Percentiles rank a stretch among this genome's conserved stretches.
Evolutionary conservation across 2,329 filamentous ascomycete genomes (phyloP).

Genomic region (Pseudogymnoascus sp.): DNA sequence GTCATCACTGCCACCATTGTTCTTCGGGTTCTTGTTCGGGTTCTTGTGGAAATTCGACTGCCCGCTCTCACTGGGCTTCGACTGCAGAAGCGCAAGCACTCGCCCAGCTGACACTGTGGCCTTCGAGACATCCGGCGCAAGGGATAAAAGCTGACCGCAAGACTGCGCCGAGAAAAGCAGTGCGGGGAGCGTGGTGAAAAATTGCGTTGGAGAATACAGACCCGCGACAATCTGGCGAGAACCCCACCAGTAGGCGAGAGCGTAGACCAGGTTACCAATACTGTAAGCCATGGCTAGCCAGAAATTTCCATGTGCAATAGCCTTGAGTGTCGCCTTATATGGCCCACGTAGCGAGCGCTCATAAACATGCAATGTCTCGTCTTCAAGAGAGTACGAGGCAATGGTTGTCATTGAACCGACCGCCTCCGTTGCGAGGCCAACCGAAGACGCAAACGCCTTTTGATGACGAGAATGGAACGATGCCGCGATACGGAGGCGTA

Average conservation of each 20-base stretch:
- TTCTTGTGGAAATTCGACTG: slow-evolving; percentile 9
- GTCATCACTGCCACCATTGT: slow-evolving; percentile 30
- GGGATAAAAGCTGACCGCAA: slow-evolving; percentile 67
- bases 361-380: slow-evolving; percentile 44
- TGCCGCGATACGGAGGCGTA: slow-evolving; percentile 58
- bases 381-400: slow-evolving; percentile 41
- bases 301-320: slow-evolving; percentile 47
- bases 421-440: slow-evolving; percentile 60
- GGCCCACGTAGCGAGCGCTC: slow-evolving; percentile 47
- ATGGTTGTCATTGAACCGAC: slow-evolving; percentile 62
- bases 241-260: slow-evolving; percentile 76
- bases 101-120: slow-evolving; percentile 55
- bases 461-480: slow-evolving; percentile 58
- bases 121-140: slow-evolving; percentile 67
- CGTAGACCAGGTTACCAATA: slow-evolving; percentile 61
- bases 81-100: slow-evolving; percentile 46
- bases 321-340: slow-evolving; percentile 46
- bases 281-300: slow-evolving; percentile 50
- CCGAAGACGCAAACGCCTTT: slow-evolving; percentile 56
- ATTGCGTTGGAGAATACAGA: slow-evolving; percentile 58
- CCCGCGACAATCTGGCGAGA: slow-evolving; percentile 62
- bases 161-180: slow-evolving; percentile 67
- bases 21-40: slow-evolving; percentile 25
- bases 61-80: slow-evolving; percentile 22
- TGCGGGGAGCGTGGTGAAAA: slow-evolving; percentile 66